Evolutionary conservation across 2,329 filamentous ascomycete species (phyloP).

Genomic region (Pseudogymnoascus sp.): DNA sequence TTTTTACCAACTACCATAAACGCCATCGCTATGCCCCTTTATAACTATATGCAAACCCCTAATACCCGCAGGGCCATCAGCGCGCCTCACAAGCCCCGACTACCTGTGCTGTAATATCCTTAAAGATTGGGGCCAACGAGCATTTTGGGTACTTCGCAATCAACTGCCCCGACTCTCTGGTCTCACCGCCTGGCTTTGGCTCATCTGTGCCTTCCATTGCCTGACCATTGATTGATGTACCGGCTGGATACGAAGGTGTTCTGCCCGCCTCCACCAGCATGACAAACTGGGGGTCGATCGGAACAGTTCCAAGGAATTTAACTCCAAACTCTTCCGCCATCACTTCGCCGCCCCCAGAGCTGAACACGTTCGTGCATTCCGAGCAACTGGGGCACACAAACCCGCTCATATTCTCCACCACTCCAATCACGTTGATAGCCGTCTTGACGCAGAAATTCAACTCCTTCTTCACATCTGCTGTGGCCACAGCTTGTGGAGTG

Average conservation of each 20-base stretch:
- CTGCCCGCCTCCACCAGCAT: conserved; percentile 69
- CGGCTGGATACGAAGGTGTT: conserved; percentile 58
- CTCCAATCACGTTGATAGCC: conserved; percentile 77
- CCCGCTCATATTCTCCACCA: conserved; percentile 94
- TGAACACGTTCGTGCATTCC: conserved; percentile 91
- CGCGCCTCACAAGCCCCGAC: conserved; percentile 27
- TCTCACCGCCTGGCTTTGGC: conserved; percentile 23
- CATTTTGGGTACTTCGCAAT: conserved; percentile 66
- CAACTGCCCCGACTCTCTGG: conserved; percentile 39
- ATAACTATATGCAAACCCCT: not conserved
- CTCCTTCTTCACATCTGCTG: conserved; percentile 81
- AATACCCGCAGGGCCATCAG: not conserved
- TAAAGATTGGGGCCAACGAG: conserved; percentile 61
- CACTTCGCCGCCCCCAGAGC: conserved; percentile 75
- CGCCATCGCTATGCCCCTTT: conserved; percentile 6
- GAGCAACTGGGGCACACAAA: conserved; percentile 73
- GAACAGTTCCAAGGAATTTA: conserved; percentile 74
- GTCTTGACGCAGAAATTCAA: conserved; percentile 78
- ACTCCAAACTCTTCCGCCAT: conserved; percentile 86
- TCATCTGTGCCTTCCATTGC: conserved; percentile 29
- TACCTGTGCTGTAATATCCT: conserved; percentile 50
- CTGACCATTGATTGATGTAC: conserved; percentile 52
- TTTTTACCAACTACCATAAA: not conserved
- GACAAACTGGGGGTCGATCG: conserved; percentile 89
- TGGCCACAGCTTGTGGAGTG: conserved; percentile 88